Evolutionary conservation across 2,329 filamentous ascomycete species (phyloP).

Genomic region (Phyllachora maydis): DNA sequence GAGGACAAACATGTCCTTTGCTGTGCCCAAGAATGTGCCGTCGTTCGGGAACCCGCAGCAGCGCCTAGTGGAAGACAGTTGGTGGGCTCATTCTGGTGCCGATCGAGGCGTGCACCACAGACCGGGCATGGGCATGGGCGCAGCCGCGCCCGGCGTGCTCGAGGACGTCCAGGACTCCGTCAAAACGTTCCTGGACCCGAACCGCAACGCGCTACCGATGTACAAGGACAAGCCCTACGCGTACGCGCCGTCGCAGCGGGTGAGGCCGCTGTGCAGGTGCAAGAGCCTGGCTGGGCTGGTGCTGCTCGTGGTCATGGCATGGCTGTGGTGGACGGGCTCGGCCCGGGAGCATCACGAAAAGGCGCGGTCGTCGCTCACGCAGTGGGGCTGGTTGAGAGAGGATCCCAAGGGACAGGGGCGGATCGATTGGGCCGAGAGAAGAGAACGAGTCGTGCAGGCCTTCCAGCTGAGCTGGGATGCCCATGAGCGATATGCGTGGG

Average conservation of each 20-base stretch:
- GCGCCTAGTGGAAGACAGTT: constrained; percentile 41
- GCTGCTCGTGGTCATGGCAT: constrained; percentile 28
- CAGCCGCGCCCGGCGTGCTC: constrained; percentile 18
- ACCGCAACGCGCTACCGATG: constrained; percentile 50
- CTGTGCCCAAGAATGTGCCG: constrained; percentile 47
- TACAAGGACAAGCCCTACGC: constrained; percentile 98
- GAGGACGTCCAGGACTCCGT: constrained; percentile 39
- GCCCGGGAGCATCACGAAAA: constrained; percentile 20
- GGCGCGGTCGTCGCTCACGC: constrained; percentile 12
- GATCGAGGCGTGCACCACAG: constrained; percentile 4
- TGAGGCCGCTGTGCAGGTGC: constrained; percentile 37
- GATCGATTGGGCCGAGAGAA: constrained; percentile 57
- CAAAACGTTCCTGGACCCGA: constrained; percentile 40
- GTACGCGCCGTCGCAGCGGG: constrained; percentile 38
- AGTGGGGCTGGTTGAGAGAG: constrained; percentile 36
- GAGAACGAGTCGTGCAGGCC: constrained; percentile 68
- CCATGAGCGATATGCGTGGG: constrained; percentile 88
- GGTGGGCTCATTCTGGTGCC: constrained; percentile 26
- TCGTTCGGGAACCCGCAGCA: constrained; percentile 45
- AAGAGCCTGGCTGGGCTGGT: constrained; percentile 36
- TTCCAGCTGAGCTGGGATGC: constrained; percentile 86
- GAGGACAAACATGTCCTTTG: constrained; percentile 46
- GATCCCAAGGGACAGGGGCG: constrained; percentile 18
- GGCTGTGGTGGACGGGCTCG: constrained; percentile 53
- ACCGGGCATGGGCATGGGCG: constrained; percentile 7